Percentiles rank a stretch among this genome's conserved stretches.
phyloP scores from a whole-genome alignment of 768 basidiomycete genomes.

The Leccinum fibrillosum region DNA sequence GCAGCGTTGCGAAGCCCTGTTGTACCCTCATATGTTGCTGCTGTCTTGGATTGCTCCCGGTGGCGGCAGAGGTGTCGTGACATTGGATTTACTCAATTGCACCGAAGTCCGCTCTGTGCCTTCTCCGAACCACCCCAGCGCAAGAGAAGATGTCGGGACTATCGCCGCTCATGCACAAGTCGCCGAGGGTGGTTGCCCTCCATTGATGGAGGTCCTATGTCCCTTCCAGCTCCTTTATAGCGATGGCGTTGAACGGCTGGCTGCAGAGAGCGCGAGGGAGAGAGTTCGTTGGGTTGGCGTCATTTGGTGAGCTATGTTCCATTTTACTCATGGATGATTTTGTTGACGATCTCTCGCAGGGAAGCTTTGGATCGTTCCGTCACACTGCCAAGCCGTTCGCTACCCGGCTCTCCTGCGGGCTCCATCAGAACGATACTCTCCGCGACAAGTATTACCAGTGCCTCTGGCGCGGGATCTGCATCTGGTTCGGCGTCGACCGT shows the following conservation, averaged over 20 bases:
- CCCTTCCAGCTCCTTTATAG: slow-evolving; percentile 90
- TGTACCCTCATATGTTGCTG: slow-evolving; percentile 80
- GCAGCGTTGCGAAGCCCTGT: slow-evolving; percentile 78
- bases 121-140: slow-evolving; percentile 75
- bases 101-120: slow-evolving; percentile 81
- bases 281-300: slow-evolving; percentile 90
- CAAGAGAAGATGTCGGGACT: slow-evolving; percentile 84
- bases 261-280: slow-evolving; percentile 84
- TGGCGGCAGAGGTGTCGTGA: slow-evolving; percentile 82
- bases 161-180: slow-evolving; percentile 70
- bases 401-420: slow-evolving; percentile 43
- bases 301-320: slow-evolving; percentile 59
- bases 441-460: slow-evolving; percentile 42
- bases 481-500: slow-evolving; percentile 68
- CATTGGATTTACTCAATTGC: slow-evolving; percentile 83
- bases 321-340: neutral
- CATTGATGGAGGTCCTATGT: slow-evolving; percentile 70
- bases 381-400: slow-evolving; percentile 45
- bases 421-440: slow-evolving; percentile 72
- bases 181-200: slow-evolving; percentile 37
- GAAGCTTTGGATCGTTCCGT: slow-evolving; percentile 71
- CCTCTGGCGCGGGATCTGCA: slow-evolving; percentile 36
- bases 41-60: slow-evolving; percentile 85
- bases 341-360: slow-evolving; percentile 41
- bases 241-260: slow-evolving; percentile 86